phyloP scores from a whole-genome alignment of 2,329 filamentous ascomycete genomes.

The Akanthomyces dipterigenus region DNA sequence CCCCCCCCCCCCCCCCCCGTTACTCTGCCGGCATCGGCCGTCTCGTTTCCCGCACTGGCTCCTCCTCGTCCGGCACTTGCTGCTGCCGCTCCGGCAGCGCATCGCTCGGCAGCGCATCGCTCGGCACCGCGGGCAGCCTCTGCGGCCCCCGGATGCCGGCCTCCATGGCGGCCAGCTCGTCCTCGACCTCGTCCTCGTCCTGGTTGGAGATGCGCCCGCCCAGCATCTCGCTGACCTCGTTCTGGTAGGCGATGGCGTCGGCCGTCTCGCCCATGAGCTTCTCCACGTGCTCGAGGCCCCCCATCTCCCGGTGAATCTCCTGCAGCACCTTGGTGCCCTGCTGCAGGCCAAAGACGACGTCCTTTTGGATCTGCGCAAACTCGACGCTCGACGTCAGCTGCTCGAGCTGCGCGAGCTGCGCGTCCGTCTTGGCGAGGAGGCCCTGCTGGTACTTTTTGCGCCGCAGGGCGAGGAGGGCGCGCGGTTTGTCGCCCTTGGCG shows the following conservation, averaged over 20 bases:
- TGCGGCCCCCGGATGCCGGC: constrained; percentile 23
- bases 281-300: constrained; percentile 87
- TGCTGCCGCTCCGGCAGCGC: constrained; percentile 24
- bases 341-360: constrained; percentile 85
- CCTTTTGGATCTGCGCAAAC: constrained; percentile 94
- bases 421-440: constrained; percentile 80
- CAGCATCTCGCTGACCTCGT: constrained; percentile 92
- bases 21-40: constrained; percentile 35
- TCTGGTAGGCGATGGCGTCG: constrained; percentile 84
- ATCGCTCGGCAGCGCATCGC: constrained; percentile 27
- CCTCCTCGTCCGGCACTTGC: constrained; percentile 15
- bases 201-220: constrained; percentile 83
- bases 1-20: too few species aligned
- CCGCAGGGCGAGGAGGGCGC: constrained; percentile 79
- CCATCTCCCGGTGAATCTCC: constrained; percentile 94
- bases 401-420: constrained; percentile 89
- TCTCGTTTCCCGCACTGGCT: constrained; percentile 24
- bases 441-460: constrained; percentile 97
- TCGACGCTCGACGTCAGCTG: constrained; percentile 83
- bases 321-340: constrained; percentile 85
- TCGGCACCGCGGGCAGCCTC: constrained; percentile 18
- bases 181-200: constrained; percentile 96
- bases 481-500: constrained; percentile 68
- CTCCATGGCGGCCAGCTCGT: constrained; percentile 81
- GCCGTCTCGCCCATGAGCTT: constrained; percentile 89